Percentiles rank a stretch among this genome's conserved stretches.
phyloP scores from a whole-genome alignment of 2,329 filamentous ascomycete genomes.

The Cyphellophora europaea region DNA sequence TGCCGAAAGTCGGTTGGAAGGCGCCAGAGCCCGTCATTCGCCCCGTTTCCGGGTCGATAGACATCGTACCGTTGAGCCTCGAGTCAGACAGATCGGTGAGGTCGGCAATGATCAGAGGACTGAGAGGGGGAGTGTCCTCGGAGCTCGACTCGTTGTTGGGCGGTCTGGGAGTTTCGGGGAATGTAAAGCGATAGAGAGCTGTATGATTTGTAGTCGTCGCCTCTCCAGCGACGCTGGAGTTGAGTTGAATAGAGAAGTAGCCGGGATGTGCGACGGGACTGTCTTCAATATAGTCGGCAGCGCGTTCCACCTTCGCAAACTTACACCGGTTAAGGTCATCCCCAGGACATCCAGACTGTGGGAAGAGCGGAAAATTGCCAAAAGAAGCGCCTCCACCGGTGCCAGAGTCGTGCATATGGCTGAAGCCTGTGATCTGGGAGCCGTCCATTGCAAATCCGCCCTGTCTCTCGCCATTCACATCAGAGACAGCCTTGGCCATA shows the following conservation, averaged over 20 bases:
- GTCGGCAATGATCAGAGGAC: slow-evolving; percentile 57
- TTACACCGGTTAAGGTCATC: slow-evolving; percentile 54
- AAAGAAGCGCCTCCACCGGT: slow-evolving; percentile 34
- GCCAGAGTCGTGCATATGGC: slow-evolving; percentile 43
- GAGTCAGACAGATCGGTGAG: slow-evolving; percentile 55
- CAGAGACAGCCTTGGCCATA: slow-evolving; percentile 48
- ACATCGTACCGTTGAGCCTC: slow-evolving; percentile 47
- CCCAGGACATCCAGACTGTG: slow-evolving; percentile 51
- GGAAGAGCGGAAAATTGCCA: slow-evolving; percentile 37
- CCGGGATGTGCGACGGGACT: slow-evolving; percentile 52
- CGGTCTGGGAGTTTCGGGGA: slow-evolving; percentile 32
- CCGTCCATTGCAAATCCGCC: slow-evolving; percentile 46
- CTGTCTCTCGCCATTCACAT: slow-evolving; percentile 41
- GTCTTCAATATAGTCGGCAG: slow-evolving; percentile 37
- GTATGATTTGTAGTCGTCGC: slow-evolving; percentile 60
- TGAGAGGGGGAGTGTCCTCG: slow-evolving; percentile 22
- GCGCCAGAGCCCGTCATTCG: slow-evolving; percentile 54
- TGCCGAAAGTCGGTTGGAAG: slow-evolving; percentile 58
- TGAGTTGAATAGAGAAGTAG: slow-evolving; percentile 54
- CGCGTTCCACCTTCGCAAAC: slow-evolving; percentile 47
- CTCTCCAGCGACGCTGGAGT: slow-evolving; percentile 50
- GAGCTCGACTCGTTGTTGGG: not conserved
- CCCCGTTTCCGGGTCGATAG: slow-evolving; percentile 46
- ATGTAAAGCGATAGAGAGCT: slow-evolving; percentile 57
- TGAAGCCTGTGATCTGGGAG: slow-evolving; percentile 43